Conservation (phyloP, 495 filamentous ascomycete genomes). For the Aspergillus panamensis region DNA sequence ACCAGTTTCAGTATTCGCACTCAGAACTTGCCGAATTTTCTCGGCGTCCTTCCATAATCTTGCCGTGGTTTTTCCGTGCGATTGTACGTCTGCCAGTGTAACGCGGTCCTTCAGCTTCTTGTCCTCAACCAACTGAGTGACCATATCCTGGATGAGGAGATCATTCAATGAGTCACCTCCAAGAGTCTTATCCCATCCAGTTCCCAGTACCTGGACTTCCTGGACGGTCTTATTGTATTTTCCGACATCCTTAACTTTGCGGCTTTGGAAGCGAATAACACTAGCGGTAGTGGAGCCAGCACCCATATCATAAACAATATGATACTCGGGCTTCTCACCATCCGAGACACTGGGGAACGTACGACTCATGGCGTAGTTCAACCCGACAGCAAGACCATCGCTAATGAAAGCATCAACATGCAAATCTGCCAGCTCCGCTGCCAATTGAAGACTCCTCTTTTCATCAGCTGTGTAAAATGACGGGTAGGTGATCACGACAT, state of each 20-base stretch:
- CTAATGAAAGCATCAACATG: constrained; percentile 80
- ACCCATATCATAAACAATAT: constrained; percentile 97
- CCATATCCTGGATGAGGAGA: constrained; percentile 83
- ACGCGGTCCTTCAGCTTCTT: constrained; percentile 68
- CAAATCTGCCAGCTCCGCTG: constrained; percentile 82
- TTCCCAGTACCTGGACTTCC: constrained; percentile 81
- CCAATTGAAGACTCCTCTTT: constrained; percentile 73
- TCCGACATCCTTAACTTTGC: constrained; percentile 85
- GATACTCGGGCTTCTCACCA: constrained; percentile 84
- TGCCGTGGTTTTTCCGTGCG: constrained; percentile 78
- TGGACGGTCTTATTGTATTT: constrained; percentile 96
- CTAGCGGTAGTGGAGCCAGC: constrained; percentile 97
- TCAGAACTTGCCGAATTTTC: constrained; percentile 81
- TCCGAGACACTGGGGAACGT: constrained; percentile 81
- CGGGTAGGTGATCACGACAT: constrained; percentile 89
- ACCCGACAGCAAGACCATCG: constrained; percentile 86
- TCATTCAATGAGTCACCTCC: constrained; percentile 89
- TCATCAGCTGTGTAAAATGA: constrained; percentile 87
- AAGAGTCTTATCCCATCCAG: constrained; percentile 83
- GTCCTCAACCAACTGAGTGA: constrained; percentile 68
- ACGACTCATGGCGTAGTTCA: constrained; percentile 91
- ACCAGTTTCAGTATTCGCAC: constrained; percentile 81
- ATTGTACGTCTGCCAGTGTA: constrained; percentile 54
- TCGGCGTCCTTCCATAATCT: constrained; percentile 92
- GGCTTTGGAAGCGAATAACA: constrained; percentile 82